Percentiles rank a stretch among this genome's conserved stretches.
Conservation (phyloP, 1,284 basidiomycete genomes). For the Ceratobasidium sp. region DNA sequence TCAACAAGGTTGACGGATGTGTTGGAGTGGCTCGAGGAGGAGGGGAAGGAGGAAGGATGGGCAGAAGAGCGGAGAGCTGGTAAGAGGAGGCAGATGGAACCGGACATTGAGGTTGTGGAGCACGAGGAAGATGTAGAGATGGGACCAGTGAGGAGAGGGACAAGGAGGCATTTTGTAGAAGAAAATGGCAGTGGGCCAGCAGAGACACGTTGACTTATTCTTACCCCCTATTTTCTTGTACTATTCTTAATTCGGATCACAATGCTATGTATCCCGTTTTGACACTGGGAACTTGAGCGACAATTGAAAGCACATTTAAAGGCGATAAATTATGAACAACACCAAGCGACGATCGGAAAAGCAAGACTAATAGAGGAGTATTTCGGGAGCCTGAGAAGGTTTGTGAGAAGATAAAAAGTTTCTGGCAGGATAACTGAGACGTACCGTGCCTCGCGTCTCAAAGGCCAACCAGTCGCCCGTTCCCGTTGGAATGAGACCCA, state of each 20-base stretch:
- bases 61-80: conserved; percentile 4
- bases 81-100: conserved; percentile 23
- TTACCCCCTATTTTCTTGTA: not conserved
- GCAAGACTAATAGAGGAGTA: conserved; percentile 14
- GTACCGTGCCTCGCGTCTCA: conserved; percentile 77
- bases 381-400: conserved; percentile 14
- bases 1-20: conserved; percentile 35
- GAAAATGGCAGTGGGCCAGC: not conserved
- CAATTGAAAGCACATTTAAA: not conserved
- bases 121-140: conserved; percentile 20
- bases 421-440: conserved; percentile 54
- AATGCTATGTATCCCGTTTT: not conserved
- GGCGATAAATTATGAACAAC: not conserved
- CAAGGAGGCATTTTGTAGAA: conserved; percentile 6
- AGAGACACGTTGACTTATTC: not conserved
- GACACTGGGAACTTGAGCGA: not conserved
- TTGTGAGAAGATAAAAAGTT: conserved; percentile 29
- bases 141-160: conserved; percentile 16
- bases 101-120: conserved; percentile 12
- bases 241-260: no score
- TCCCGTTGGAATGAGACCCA: conserved; percentile 88
- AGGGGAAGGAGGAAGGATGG: not conserved
- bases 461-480: conserved; percentile 94
- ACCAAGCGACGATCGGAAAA: not conserved
- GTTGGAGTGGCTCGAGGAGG: conserved; percentile 26